Percentiles rank a stretch among this genome's conserved stretches.
phyloP scores from a whole-genome alignment of 768 basidiomycete species.

The Cystobasidium ongulense region DNA sequence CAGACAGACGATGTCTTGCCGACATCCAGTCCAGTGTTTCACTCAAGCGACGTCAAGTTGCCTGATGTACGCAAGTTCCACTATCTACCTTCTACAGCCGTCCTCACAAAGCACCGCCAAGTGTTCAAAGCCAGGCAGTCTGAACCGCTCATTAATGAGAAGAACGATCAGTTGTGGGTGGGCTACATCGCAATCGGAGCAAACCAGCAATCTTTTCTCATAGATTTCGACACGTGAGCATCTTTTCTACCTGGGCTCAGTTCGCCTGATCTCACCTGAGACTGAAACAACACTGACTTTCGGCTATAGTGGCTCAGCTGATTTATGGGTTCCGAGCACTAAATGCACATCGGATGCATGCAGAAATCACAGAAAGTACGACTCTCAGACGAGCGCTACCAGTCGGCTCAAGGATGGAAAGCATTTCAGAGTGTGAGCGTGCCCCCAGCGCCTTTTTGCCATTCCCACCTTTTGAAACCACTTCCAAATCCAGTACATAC shows the following conservation, averaged over 20 bases:
- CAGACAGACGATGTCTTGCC: background rate
- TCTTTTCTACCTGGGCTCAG: background rate
- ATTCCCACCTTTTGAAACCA: background rate
- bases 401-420: background rate
- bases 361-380: constrained; percentile 8
- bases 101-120: background rate
- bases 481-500: background rate
- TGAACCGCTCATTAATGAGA: background rate
- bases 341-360: constrained; percentile 1
- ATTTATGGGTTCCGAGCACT: constrained; percentile 21
- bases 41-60: background rate
- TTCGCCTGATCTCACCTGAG: background rate
- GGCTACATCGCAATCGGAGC: background rate
- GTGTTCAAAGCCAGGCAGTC: constrained; percentile 6
- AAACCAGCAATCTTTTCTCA: constrained; percentile 10
- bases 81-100: background rate
- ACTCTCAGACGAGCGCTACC: background rate
- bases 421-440: constrained; percentile 17
- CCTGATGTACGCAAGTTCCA: background rate
- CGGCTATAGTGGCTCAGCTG: constrained; percentile 16
- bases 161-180: constrained; percentile 20
- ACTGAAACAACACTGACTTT: no score
- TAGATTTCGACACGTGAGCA: constrained; percentile 26
- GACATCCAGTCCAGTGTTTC: background rate
- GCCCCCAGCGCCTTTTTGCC: background rate